Percentiles rank a stretch among this genome's conserved stretches.
These are phyloP conservation scores for Boeremia exigua DNA, from an alignment of 2,329 filamentous ascomycete species.

Conservation along the genomic window DNA sequence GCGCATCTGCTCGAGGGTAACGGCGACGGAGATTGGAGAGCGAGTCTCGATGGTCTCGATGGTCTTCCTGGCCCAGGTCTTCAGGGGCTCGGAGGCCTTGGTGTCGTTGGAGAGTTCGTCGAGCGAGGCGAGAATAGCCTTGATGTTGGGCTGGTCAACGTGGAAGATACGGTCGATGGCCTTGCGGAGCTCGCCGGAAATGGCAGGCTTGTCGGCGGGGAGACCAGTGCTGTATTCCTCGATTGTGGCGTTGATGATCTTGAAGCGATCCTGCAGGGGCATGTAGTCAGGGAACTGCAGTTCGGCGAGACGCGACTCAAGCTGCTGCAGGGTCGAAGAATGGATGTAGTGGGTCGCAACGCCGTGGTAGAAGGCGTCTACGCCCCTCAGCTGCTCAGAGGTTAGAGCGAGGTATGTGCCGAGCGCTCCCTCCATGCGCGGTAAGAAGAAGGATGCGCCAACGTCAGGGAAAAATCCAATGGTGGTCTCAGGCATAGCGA, in stretches of 20 bases:
- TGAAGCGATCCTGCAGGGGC: conserved; percentile 65
- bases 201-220: conserved; percentile 61
- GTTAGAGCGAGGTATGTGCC: conserved; percentile 95
- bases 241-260: conserved; percentile 82
- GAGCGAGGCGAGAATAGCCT: conserved; percentile 74
- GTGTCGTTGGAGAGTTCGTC: conserved; percentile 51
- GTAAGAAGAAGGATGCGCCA: conserved; percentile 93
- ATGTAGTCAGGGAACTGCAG: conserved; percentile 85
- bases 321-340: conserved; percentile 79
- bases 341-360: conserved; percentile 96
- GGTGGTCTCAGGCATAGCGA: conserved; percentile 98
- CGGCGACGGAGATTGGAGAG: conserved; percentile 86
- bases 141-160: conserved; percentile 63
- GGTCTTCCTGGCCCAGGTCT: conserved; percentile 80
- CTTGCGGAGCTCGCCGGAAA: conserved; percentile 73
- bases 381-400: conserved; percentile 80
- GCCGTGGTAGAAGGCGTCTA: conserved; percentile 87
- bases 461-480: conserved; percentile 99
- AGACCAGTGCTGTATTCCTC: conserved; percentile 90
- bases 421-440: conserved; percentile 81
- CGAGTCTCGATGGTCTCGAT: conserved; percentile 75
- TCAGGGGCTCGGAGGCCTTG: conserved; percentile 52
- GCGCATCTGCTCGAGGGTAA: conserved; percentile 83
- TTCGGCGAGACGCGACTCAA: conserved; percentile 87
- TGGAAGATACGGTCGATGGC: conserved; percentile 76